Percentiles rank a stretch among this genome's conserved stretches.
Conservation (phyloP, 2,329 filamentous ascomycete genomes). For the Alternaria hordeiaustralica region DNA sequence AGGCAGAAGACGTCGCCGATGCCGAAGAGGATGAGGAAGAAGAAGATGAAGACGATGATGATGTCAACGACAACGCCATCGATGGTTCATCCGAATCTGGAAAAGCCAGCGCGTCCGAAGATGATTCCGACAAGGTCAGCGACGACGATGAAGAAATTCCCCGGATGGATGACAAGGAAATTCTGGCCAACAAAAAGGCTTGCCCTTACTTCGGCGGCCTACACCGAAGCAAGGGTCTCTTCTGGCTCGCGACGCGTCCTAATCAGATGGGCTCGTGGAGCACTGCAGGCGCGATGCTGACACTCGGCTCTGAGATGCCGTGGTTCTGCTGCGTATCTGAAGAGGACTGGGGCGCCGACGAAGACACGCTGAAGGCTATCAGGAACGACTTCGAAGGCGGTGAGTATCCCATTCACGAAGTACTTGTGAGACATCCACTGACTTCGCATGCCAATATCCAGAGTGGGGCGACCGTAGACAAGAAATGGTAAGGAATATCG, state of each 20-base stretch:
- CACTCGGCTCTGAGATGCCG: conserved; percentile 63
- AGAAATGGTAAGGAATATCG: conserved; percentile 59
- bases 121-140: conserved; percentile 25
- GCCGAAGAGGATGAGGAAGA: conserved; percentile 22
- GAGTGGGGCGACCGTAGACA: conserved; percentile 73
- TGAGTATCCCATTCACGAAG: not conserved
- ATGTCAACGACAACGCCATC: not conserved
- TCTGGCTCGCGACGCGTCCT: conserved; percentile 66
- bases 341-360: conserved; percentile 58
- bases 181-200: conserved; percentile 64
- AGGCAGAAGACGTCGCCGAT: conserved; percentile 42
- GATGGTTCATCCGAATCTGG: conserved; percentile 27
- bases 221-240: conserved; percentile 69
- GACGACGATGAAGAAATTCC: conserved; percentile 45
- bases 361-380: conserved; percentile 57
- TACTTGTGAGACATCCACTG: not conserved
- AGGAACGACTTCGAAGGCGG: conserved; percentile 56
- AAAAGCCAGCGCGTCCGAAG: conserved; percentile 18
- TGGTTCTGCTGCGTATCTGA: conserved; percentile 66
- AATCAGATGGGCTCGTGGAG: conserved; percentile 66
- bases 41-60: conserved; percentile 10
- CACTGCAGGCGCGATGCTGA: conserved; percentile 69
- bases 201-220: conserved; percentile 61
- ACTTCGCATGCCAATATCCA: not conserved
- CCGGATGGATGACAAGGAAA: conserved; percentile 44